A percentile compares a stretch with the other conserved stretches of the same genome.
phyloP scores from a whole-genome alignment of 805 yeast genomes.

The Saccharomycopsis synnaedendra region DNA sequence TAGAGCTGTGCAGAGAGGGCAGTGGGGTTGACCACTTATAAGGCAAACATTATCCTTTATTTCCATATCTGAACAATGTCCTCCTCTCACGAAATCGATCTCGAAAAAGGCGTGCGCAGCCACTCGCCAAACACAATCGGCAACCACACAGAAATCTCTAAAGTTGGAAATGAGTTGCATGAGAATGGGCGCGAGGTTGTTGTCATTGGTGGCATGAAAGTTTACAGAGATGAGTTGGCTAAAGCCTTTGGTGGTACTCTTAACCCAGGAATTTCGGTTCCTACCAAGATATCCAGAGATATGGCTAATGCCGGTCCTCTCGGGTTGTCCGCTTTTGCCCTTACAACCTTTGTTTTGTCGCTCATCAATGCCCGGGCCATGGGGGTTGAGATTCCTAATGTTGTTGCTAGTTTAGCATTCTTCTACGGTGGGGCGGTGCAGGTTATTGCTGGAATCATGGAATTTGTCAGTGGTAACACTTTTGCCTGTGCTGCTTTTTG shows the following conservation, averaged over 20 bases:
- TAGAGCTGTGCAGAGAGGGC: no score
- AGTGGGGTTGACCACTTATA: not conserved
- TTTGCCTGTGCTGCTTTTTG: constrained; percentile 57
- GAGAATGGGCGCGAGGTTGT: constrained; percentile 35
- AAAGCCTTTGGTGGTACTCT: constrained; percentile 77
- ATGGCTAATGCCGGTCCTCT: constrained; percentile 60
- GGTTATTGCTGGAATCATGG: constrained; percentile 57
- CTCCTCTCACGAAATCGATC: not conserved
- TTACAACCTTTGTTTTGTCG: constrained; percentile 51
- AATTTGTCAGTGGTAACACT: constrained; percentile 49
- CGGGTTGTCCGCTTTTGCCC: constrained; percentile 50
- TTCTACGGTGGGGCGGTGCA: constrained; percentile 57
- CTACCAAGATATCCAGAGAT: constrained; percentile 35
- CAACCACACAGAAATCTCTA: not conserved
- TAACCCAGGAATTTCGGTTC: constrained; percentile 55
- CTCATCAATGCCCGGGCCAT: constrained; percentile 44
- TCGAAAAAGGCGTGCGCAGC: constrained; percentile 1
- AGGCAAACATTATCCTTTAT: not conserved
- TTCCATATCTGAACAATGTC: not conserved
- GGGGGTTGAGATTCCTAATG: constrained; percentile 38
- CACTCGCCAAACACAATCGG: not conserved
- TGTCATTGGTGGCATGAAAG: constrained; percentile 62
- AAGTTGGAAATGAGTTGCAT: not conserved
- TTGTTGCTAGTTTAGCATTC: constrained; percentile 45
- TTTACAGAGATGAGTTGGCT: constrained; percentile 45